These are phyloP conservation scores for Ganoderma sinense DNA, from an alignment of 1,284 basidiomycete genomes.

Conservation along the genomic window DNA sequence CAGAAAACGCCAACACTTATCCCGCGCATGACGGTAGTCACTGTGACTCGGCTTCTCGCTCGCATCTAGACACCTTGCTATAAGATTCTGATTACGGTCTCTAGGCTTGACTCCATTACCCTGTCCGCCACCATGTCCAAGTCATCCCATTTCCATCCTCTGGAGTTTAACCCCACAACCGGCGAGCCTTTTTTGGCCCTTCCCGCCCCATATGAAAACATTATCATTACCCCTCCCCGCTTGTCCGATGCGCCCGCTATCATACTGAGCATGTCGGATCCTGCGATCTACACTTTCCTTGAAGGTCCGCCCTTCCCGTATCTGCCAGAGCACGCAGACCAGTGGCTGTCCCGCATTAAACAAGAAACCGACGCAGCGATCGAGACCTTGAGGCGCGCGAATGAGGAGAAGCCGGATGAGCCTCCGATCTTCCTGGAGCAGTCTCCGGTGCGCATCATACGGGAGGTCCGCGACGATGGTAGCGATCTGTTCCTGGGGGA, in stretches of 20 bases:
- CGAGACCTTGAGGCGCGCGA: constrained; percentile 45
- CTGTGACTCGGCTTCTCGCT: constrained; percentile 1
- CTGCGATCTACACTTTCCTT: constrained; percentile 53
- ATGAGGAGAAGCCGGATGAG: constrained; percentile 33
- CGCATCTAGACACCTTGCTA: background rate
- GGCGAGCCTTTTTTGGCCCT: constrained; percentile 39
- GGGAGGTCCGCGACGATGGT: constrained; percentile 58
- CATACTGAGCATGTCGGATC: constrained; percentile 56
- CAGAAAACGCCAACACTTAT: background rate
- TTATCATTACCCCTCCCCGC: constrained; percentile 68
- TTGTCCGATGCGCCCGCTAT: constrained; percentile 48
- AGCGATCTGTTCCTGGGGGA: constrained; percentile 56
- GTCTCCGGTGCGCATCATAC: constrained; percentile 53
- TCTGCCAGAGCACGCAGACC: constrained; percentile 46
- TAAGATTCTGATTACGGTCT: background rate
- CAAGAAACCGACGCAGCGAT: constrained; percentile 41
- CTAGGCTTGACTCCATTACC: background rate
- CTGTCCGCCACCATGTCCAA: constrained; percentile 14
- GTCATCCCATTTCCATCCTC: constrained; percentile 30
- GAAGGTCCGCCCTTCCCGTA: constrained; percentile 61
- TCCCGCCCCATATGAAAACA: constrained; percentile 51
- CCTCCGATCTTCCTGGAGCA: constrained; percentile 42
- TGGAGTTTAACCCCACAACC: constrained; percentile 33
- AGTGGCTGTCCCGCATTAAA: constrained; percentile 40
- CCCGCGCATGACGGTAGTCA: background rate